Evolutionary conservation across 257 asterid genomes (phyloP), one percentile per base, ranked within the genome.

Genomic region (Thymus mandschuricus): DNA sequence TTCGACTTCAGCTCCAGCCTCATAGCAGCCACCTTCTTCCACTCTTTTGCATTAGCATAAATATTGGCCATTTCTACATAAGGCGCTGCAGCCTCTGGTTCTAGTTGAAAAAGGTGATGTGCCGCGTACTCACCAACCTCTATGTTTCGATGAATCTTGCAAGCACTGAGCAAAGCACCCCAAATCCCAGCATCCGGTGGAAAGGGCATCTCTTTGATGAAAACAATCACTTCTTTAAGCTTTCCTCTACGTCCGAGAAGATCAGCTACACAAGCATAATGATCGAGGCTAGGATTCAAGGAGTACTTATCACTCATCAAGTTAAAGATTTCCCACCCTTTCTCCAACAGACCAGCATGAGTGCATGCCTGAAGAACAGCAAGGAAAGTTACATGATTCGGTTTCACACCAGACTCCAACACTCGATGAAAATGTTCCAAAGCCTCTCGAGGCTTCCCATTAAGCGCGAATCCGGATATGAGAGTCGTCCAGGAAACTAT

Each of bases 331-430:
- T 83, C 80, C 79, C 64, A 75, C 61, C 90, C 93, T 77, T 82
- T 73, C 64, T 85, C 84, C 56, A 82, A 51, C 7, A 83, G 64
- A 67, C 95, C 95, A 12, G 86, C 96, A 75, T 92, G 94, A 38
- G 87, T 82, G 66, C 97, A 92, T 38, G 97, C 91, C 68, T 89
- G 96, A 64, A 92, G 88, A 68, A 84, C 87, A 35, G 92, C 88
- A 46, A 92, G 81, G 73, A 84, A 92, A 8, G 98, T 85, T 10
- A 86, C 30, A 28, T 78, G 80, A 65, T 92, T 90, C 0, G 97
- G 96, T 46, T 79, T 54, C 46, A 84, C 34, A 59, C 89, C 91
- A 28, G 60, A 68, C 40, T 80, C 68, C 65, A 85, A 9, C 94
- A 92, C 88, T 57, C 48, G 58, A 34, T 78, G 52, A 28, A 89